Conservation (phyloP, 1,139 yeast genomes). For the Insectozyma bohioensis region DNA sequence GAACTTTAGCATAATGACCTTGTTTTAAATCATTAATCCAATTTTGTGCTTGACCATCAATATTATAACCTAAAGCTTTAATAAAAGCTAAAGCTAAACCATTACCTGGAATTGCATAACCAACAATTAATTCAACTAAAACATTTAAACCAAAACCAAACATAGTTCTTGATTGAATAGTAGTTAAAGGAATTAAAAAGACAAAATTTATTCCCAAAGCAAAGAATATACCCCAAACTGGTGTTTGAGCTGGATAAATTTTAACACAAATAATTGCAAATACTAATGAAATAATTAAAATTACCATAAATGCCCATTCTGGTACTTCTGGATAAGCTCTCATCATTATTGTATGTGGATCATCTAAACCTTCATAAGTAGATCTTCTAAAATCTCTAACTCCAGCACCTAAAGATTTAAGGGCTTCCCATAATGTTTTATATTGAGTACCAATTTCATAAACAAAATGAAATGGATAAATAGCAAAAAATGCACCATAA, state of each 20-base stretch:
- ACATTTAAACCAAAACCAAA: constrained; percentile 52
- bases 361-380: constrained; percentile 27
- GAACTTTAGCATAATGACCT: constrained; percentile 65
- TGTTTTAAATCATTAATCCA: constrained; percentile 53
- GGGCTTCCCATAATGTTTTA: constrained; percentile 17
- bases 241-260: constrained; percentile 44
- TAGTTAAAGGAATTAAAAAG: constrained; percentile 54
- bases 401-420: constrained; percentile 6
- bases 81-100: constrained; percentile 56
- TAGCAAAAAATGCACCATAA: constrained; percentile 56
- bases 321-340: constrained; percentile 57
- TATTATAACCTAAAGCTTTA: constrained; percentile 57
- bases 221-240: constrained; percentile 58
- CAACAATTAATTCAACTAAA: constrained; percentile 56
- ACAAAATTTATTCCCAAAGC: constrained; percentile 52
- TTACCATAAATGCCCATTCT: constrained; percentile 53
- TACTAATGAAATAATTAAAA: constrained; percentile 45
- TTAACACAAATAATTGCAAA: constrained; percentile 49
- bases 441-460: constrained; percentile 33
- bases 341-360: constrained; percentile 58
- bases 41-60: constrained; percentile 56
- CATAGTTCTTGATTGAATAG: constrained; percentile 51
- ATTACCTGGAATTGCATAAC: constrained; percentile 62
- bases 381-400: constrained; percentile 11
- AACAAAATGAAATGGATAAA: constrained; percentile 55